Base-by-base conservation (phyloP, 2,329 filamentous ascomycete species). In the Geoglossum cookeanum region DNA sequence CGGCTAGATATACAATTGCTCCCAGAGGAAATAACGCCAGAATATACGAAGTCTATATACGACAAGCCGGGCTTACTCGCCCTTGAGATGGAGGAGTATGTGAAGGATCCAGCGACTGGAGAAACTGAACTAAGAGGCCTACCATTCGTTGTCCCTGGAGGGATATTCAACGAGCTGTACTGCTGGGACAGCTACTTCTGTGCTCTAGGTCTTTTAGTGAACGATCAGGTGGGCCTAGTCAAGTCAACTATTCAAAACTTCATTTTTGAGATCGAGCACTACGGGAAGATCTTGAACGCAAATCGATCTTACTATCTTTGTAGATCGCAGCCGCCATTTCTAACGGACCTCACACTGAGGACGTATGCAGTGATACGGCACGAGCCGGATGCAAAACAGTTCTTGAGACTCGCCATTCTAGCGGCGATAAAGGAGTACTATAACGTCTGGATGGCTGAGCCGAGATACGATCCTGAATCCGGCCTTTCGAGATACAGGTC, bases 121-220 rank as follows among this genome's bases (percentile, higher is more conserved):
- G 77, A 85, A 67, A 81, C 79, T 60, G 84, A 84, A 3, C 73
- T 94, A 45, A 77, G 78, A 39, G 92, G 92, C 2, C 76, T 94
- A 59, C 91, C 92, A 0, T 98, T 97, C 64, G 89, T 97, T n/a
- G 92, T 98, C 2, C 92, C 92, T 0, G 92, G 92, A 59, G 92
- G 92, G 30, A 81, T 92, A 33, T 98, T 98, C 81, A 98, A 98
- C 70, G 92, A 98, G 70, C 72, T 98, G 29, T 98, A 98, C 67
- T 90, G 91, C 52, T 98, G 92, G 92, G 92, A 98, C 71, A 96
- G 89, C 68, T 98, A 97, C 74, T 97, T 98, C 89, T 88, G 91
- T 68, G 92, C 91, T 4, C 75, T 97, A 2, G 92, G 92, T 17
- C 77, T 98, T 59, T 74, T 97, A 59, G 80, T 88, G 63, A 88